These are phyloP conservation scores for Jatropha podagrica DNA, from an alignment of 441 rosid species.

Conservation along the genomic window DNA sequence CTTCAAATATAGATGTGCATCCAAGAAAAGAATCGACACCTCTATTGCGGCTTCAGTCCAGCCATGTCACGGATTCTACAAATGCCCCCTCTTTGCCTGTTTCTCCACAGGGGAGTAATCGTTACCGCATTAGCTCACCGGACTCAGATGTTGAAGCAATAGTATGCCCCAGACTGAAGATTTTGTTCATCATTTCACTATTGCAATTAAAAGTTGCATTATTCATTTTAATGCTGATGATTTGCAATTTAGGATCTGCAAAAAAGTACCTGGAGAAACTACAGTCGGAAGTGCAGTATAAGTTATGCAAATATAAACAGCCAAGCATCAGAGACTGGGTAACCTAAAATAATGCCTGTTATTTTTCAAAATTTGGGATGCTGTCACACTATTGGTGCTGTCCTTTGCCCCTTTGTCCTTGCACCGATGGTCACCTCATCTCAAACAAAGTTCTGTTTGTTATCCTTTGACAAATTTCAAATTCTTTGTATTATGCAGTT, in stretches of 20 bases:
- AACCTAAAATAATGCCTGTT: not conserved
- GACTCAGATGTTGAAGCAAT: conserved; percentile 43
- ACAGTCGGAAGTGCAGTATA: conserved; percentile 23
- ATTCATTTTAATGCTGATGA: conserved; percentile 16
- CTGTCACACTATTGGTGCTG: not conserved
- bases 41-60: conserved; percentile 35
- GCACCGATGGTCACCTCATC: not conserved
- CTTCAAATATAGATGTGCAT: conserved; percentile 32
- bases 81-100: conserved; percentile 32
- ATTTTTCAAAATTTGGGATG: not conserved
- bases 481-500: conserved; percentile 31
- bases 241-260: conserved; percentile 27
- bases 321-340: conserved; percentile 40
- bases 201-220: not conserved
- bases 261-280: conserved; percentile 26
- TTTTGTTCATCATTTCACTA: not conserved
- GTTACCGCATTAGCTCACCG: conserved; percentile 37
- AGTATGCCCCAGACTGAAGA: conserved; percentile 22
- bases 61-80: conserved; percentile 29
- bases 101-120: conserved; percentile 31
- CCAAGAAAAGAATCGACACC: conserved; percentile 30
- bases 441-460: not conserved
- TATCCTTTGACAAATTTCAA: not conserved
- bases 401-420: not conserved
- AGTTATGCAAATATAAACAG: conserved; percentile 36